phyloP scores from a whole-genome alignment of 768 basidiomycete species.

The Kwoniella heveanensis region DNA sequence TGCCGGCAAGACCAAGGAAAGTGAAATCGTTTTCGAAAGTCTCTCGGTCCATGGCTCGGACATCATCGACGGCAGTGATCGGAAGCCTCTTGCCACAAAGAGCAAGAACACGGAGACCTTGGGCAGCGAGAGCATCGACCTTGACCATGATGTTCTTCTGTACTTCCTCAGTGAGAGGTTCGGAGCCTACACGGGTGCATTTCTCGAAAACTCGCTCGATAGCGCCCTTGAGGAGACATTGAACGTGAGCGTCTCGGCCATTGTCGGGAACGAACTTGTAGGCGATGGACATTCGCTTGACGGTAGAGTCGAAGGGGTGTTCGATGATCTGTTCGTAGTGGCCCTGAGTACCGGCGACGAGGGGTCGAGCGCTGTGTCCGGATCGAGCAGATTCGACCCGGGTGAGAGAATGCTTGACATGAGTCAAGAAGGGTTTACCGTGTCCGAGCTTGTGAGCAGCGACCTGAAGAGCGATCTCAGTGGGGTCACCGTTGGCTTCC shows the following conservation, averaged over 20 bases:
- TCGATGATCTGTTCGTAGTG: constrained; percentile 57
- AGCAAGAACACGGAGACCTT: constrained; percentile 58
- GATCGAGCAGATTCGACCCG: constrained; percentile 23
- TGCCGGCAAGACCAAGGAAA: constrained; percentile 64
- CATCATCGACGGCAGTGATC: constrained; percentile 51
- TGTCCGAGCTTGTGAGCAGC: constrained; percentile 62
- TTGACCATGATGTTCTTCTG: constrained; percentile 48
- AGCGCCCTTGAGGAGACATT: constrained; percentile 56
- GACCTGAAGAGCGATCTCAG: constrained; percentile 64
- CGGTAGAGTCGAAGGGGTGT: constrained; percentile 62
- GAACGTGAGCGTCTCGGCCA: constrained; percentile 31
- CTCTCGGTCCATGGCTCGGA: constrained; percentile 56
- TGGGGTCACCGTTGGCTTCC: constrained; percentile 64
- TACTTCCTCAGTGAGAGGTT: constrained; percentile 42
- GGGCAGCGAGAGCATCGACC: constrained; percentile 54
- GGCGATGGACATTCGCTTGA: constrained; percentile 61
- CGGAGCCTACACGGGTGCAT: constrained; percentile 55
- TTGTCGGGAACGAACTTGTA: constrained; percentile 40
- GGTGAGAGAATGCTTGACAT: constrained; percentile 23
- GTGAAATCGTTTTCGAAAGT: constrained; percentile 61
- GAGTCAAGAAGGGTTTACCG: constrained; percentile 58
- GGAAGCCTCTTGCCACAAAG: constrained; percentile 56
- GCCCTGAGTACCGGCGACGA: constrained; percentile 43
- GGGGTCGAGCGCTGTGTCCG: constrained; percentile 30
- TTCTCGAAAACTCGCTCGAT: constrained; percentile 62